Conservation (phyloP, 495 filamentous ascomycete species). For the Amniculicola lignicola region DNA sequence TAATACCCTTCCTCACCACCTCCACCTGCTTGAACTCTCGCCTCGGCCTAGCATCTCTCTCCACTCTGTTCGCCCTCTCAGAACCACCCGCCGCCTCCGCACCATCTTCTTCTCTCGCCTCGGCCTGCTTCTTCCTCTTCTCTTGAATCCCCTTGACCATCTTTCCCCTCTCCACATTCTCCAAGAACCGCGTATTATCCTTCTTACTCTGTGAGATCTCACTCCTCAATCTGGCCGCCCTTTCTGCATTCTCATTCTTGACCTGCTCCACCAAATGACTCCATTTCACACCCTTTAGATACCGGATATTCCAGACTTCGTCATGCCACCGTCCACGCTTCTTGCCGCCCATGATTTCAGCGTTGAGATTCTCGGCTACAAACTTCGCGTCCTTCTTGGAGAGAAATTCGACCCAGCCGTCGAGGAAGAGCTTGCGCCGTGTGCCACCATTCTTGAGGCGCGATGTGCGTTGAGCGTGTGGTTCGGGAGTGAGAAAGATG, state of each 20-base stretch:
- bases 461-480: constrained; percentile 56
- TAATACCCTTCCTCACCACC: constrained; percentile 47
- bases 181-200: constrained; percentile 80
- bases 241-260: constrained; percentile 73
- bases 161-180: constrained; percentile 67
- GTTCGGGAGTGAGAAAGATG: constrained; percentile 83
- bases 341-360: constrained; percentile 75
- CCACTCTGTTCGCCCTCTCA: constrained; percentile 25
- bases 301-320: constrained; percentile 85
- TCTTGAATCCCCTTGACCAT: constrained; percentile 41
- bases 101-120: constrained; percentile 58
- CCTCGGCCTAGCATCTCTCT: constrained; percentile 40
- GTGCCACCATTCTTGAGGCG: constrained; percentile 72
- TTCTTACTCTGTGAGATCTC: constrained; percentile 74
- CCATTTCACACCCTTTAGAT: constrained; percentile 87
- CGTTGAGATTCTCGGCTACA: constrained; percentile 81
- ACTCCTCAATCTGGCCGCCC: constrained; percentile 72
- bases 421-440: constrained; percentile 80
- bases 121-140: constrained; percentile 62
- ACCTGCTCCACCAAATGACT: constrained; percentile 64
- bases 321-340: constrained; percentile 89
- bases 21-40: constrained; percentile 75
- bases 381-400: constrained; percentile 74
- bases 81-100: constrained; percentile 52
- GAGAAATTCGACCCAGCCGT: constrained; percentile 92